Evolutionary conservation across 371 early-diverging fungal species (phyloP).

Genomic region (Apophysomyces variabilis): DNA sequence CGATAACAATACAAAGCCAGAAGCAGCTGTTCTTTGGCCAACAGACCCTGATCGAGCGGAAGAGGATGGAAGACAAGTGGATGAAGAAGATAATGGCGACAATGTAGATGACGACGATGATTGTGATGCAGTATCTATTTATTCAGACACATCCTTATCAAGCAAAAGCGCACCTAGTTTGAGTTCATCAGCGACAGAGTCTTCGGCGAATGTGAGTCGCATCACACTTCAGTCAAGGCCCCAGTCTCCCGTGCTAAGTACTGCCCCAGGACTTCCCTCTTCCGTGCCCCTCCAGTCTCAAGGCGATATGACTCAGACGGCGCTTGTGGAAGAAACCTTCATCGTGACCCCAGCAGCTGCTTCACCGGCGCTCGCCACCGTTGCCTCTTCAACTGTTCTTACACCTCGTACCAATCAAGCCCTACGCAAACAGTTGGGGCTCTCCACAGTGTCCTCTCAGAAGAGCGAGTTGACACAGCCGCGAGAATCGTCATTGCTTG

Average conservation of each 20-base stretch:
- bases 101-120: background rate
- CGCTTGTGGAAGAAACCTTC: slow-evolving; percentile 28
- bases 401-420: slow-evolving; percentile 35
- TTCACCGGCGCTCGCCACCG: slow-evolving; percentile 45
- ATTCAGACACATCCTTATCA: slow-evolving; percentile 15
- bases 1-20: background rate
- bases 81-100: no score
- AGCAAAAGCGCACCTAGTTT: slow-evolving; percentile 12
- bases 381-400: slow-evolving; percentile 44
- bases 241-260: slow-evolving; percentile 17
- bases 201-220: slow-evolving; percentile 8
- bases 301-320: slow-evolving; percentile 12
- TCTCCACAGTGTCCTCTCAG: slow-evolving; percentile 36
- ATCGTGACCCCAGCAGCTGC: background rate
- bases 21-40: background rate
- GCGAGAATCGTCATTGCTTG: slow-evolving; percentile 14
- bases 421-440: slow-evolving; percentile 25
- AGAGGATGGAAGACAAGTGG: background rate
- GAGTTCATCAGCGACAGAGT: slow-evolving; percentile 16
- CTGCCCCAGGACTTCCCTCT: slow-evolving; percentile 26
- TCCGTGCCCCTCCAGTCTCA: slow-evolving; percentile 18
- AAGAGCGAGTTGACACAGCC: slow-evolving; percentile 21
- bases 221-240: slow-evolving; percentile 21
- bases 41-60: slow-evolving; percentile 1
- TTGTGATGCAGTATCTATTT: slow-evolving; percentile 12